Base-by-base conservation (phyloP, 2,329 filamentous ascomycete genomes). In the Fonsecaea multimorphosa region DNA sequence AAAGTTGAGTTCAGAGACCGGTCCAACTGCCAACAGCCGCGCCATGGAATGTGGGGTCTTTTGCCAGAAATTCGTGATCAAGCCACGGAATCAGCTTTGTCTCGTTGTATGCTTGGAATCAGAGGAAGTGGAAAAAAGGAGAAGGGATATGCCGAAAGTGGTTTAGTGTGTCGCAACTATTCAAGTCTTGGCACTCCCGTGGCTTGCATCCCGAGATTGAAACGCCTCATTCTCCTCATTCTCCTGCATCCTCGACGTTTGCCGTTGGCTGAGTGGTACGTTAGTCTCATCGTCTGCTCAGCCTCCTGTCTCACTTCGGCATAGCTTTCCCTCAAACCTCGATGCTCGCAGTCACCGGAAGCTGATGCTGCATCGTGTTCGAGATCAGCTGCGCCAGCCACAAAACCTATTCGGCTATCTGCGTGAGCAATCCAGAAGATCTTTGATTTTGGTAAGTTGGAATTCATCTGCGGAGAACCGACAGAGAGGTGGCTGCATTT, bases 161-260 rank as follows among this genome's bases (percentile, higher is more conserved):
- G 59, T 8, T 49, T 61, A 46, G 59, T 31, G 27, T 14, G n/a
- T 6, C 19, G 27, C 19, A 32, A 61, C 59, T 55, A 55, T 61
- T 54, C 59, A 46, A 44, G 19, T 16, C 59, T 61, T 61, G 59
- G 59, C 59, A 16, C 29, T 46, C 19, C 49, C 19, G 49, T 40
- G 59, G 52, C 59, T 55, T 54, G 49, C 32, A 54, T 61, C 49
- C 27, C 49, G 59, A 61, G 59, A 61, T 61, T 61, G 11, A n/a
- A n/a, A n/a, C n/a, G n/a, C n/a, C n/a, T n/a, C n/a, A n/a, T n/a
- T n/a, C 19, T 19, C 44, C 44, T 49, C 44, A 22, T 49, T 24
- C 27, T 49, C 4, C 44, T 49, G 19, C 11, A 27, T 11, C 19
- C 9, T 49, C 19, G 7, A 49, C 44, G 44, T 49, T 27, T 49